phyloP scores from a whole-genome alignment of 106 monocot genomes.

The Allium sativum region DNA sequence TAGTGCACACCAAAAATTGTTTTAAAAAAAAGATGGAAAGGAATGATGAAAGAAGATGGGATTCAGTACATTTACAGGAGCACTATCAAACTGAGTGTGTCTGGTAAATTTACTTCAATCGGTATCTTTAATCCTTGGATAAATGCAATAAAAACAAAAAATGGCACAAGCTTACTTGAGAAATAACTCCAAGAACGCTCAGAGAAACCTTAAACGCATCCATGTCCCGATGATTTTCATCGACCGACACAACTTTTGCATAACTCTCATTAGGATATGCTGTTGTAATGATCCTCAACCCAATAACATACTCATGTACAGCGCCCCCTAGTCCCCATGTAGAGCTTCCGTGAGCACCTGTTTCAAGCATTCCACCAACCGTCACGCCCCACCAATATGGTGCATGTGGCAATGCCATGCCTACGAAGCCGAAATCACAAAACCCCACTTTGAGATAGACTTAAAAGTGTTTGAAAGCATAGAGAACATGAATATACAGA shows the following conservation, averaged over 20 bases:
- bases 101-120: no score
- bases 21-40: no score
- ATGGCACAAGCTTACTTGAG: conserved; percentile 18
- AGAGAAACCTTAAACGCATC: conserved; percentile 47
- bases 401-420: background rate
- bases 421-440: no score
- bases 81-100: no score
- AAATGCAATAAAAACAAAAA: no score
- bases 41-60: no score
- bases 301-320: conserved; percentile 44
- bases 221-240: conserved; percentile 13
- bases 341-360: conserved; percentile 51
- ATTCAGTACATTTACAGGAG: no score
- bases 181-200: conserved; percentile 42
- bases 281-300: conserved; percentile 23
- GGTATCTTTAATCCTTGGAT: no score
- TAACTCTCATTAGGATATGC: conserved; percentile 15
- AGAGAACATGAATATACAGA: no score
- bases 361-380: conserved; percentile 36
- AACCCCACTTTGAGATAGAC: no score
- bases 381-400: conserved; percentile 44
- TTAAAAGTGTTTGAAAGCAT: no score
- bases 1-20: no score
- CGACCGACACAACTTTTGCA: conserved; percentile 16
- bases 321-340: conserved; percentile 35